Evolutionary conservation across 139 green algal genomes (phyloP).

Genomic region (Chlorella sp.): DNA sequence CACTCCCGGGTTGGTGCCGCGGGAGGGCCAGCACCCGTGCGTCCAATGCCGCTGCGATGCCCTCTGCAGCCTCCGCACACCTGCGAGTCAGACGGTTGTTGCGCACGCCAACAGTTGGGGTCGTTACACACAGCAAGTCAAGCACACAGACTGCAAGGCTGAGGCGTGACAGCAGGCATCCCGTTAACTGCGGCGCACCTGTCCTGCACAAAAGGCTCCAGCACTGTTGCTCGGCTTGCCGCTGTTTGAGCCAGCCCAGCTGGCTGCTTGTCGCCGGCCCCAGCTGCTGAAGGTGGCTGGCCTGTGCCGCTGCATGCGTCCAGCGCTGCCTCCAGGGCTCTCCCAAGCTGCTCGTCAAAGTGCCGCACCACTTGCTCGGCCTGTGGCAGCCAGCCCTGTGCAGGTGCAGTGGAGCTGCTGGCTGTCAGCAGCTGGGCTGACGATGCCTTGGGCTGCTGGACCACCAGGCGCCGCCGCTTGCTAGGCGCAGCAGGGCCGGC

Average conservation of each 20-base stretch:
- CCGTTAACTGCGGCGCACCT: constrained; percentile 25
- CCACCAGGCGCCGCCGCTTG: constrained; percentile 10
- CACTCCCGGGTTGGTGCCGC: neutral
- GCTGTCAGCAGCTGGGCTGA: neutral
- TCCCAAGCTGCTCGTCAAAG: constrained; percentile 62
- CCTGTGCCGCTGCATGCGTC: constrained; percentile 47
- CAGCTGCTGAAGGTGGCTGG: neutral
- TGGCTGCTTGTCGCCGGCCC: constrained; percentile 11
- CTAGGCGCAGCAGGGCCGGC: too few species aligned
- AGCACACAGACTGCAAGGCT: too few species aligned
- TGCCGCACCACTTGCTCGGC: constrained; percentile 47
- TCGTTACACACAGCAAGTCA: too few species aligned
- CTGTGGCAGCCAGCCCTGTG: constrained; percentile 48
- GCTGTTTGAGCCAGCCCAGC: neutral
- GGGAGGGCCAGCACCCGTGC: constrained; percentile 42
- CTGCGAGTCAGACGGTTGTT: constrained; percentile 7
- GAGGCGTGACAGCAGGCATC: neutral
- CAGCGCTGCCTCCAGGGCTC: constrained; percentile 59
- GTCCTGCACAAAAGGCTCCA: constrained; percentile 74
- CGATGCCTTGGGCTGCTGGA: neutral
- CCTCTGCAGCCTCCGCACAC: constrained; percentile 39
- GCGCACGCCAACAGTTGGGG: too few species aligned
- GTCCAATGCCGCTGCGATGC: constrained; percentile 36
- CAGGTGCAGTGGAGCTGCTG: neutral
- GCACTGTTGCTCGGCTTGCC: constrained; percentile 49